These are phyloP conservation scores for Acanthamoeba pearcei DNA, from an alignment of 208 protist genomes.

Conservation along the genomic window DNA sequence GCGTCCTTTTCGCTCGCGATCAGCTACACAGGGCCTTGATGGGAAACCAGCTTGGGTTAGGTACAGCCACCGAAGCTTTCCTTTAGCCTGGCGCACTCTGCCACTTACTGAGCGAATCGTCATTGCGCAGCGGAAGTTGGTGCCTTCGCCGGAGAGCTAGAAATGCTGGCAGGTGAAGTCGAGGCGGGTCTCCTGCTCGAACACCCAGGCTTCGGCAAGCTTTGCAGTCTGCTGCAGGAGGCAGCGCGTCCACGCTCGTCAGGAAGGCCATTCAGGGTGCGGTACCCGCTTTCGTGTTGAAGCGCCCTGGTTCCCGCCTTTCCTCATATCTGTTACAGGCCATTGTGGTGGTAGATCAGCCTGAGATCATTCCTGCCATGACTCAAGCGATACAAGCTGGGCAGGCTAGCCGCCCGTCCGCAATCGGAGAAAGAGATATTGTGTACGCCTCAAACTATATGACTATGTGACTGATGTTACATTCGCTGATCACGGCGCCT, in stretches of 20 bases:
- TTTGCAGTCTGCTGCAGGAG: not conserved
- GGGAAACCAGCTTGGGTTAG: not conserved
- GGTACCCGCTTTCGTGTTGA: not conserved
- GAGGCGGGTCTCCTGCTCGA: slow-evolving; percentile 21
- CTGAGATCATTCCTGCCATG: not conserved
- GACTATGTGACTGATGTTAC: too few relatives aligned
- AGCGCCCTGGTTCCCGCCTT: not conserved
- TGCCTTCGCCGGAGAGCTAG: not conserved
- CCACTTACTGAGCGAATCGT: too few relatives aligned
- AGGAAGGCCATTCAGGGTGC: not conserved
- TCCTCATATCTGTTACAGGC: not conserved
- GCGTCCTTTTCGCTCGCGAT: slow-evolving; percentile 32
- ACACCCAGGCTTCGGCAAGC: slow-evolving; percentile 17
- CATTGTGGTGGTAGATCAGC: not conserved
- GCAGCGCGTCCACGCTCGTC: not conserved
- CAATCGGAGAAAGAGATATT: not conserved
- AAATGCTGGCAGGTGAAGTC: slow-evolving; percentile 38
- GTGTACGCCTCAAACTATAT: not conserved
- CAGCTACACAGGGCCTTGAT: not conserved
- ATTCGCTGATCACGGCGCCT: not conserved
- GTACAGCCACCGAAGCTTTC: not conserved
- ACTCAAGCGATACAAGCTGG: not conserved
- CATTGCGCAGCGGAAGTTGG: not conserved
- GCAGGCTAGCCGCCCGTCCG: not conserved
- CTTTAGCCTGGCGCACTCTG: not conserved